These are phyloP conservation scores for Chamaecrista fasciculata DNA, from an alignment of 306 rosid species.

Conservation along the genomic window DNA sequence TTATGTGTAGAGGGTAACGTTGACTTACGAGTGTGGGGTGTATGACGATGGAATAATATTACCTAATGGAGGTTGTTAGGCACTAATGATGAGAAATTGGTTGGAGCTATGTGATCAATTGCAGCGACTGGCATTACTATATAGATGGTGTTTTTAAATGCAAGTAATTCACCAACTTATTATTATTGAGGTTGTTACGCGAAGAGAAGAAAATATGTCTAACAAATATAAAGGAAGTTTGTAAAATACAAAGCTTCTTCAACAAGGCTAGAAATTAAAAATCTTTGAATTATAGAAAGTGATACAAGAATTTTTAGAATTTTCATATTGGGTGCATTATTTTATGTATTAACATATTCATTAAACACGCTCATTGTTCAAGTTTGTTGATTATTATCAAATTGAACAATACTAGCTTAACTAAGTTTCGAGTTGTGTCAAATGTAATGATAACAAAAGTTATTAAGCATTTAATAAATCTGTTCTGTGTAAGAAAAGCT, in stretches of 20 bases:
- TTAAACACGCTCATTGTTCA: too few relatives aligned
- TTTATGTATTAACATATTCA: too few relatives aligned
- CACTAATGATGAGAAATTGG: constrained; percentile 33
- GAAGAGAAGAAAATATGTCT: not conserved
- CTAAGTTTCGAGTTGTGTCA: too few relatives aligned
- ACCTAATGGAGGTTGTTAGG: constrained; percentile 46
- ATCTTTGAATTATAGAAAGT: too few relatives aligned
- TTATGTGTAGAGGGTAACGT: not conserved
- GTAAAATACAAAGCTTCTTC: not conserved
- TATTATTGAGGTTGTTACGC: constrained; percentile 8
- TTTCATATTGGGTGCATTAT: too few relatives aligned
- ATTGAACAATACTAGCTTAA: too few relatives aligned
- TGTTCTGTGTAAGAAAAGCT: too few relatives aligned
- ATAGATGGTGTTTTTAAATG: constrained; percentile 30
- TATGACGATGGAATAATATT: constrained; percentile 23
- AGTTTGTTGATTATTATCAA: too few relatives aligned
- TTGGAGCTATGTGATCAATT: constrained; percentile 20
- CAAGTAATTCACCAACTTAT: constrained; percentile 42
- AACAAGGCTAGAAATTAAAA: too few relatives aligned
- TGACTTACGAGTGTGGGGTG: constrained; percentile 25
- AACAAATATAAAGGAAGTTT: not conserved
- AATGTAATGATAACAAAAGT: too few relatives aligned
- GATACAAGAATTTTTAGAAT: too few relatives aligned
- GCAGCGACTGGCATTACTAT: not conserved
- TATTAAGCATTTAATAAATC: too few relatives aligned